A percentile compares a stretch with the other conserved stretches of the same genome.
Evolutionary conservation across 306 rosid species (phyloP).

Genomic region (Gastrolobium villosum): DNA sequence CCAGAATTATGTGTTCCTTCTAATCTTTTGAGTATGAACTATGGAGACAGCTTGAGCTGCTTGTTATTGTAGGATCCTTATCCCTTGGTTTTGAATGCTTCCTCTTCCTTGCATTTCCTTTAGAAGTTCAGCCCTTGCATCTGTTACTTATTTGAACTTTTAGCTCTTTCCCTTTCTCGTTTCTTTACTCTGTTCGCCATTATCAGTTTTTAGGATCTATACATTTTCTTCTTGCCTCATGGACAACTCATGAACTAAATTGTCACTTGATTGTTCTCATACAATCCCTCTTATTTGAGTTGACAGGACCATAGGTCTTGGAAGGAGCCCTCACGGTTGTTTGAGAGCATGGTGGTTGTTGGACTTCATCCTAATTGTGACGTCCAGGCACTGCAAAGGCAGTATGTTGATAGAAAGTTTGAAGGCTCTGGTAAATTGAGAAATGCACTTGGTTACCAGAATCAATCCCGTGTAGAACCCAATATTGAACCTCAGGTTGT

Average conservation of each 20-base stretch:
- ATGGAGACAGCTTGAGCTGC: slow-evolving; percentile 30
- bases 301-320: slow-evolving; percentile 84
- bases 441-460: slow-evolving; percentile 72
- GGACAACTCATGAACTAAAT: slow-evolving; percentile 27
- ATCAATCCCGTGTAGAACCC: slow-evolving; percentile 77
- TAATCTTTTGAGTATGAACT: slow-evolving; percentile 18
- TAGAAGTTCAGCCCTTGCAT: slow-evolving; percentile 20
- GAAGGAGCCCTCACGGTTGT: slow-evolving; percentile 88
- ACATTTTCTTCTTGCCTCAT: background rate
- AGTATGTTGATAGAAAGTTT: slow-evolving; percentile 67
- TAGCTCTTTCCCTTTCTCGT: slow-evolving; percentile 38
- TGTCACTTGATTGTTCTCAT: slow-evolving; percentile 42
- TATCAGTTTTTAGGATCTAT: slow-evolving; percentile 33
- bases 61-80: slow-evolving; percentile 1
- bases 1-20: slow-evolving; percentile 22
- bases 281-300: slow-evolving; percentile 43
- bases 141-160: slow-evolving; percentile 36
- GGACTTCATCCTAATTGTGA: slow-evolving; percentile 97
- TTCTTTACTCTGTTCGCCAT: slow-evolving; percentile 34
- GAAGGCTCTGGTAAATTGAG: slow-evolving; percentile 78
- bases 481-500: slow-evolving; percentile 94
- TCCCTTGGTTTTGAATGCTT: slow-evolving; percentile 21
- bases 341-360: slow-evolving; percentile 94
- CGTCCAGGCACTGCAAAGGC: slow-evolving; percentile 80
- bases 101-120: slow-evolving; percentile 24